Evolutionary conservation across 1,139 yeast genomes (phyloP), one percentile per base, ranked within the genome.

Genomic region (Tardiomyces depauwii): DNA sequence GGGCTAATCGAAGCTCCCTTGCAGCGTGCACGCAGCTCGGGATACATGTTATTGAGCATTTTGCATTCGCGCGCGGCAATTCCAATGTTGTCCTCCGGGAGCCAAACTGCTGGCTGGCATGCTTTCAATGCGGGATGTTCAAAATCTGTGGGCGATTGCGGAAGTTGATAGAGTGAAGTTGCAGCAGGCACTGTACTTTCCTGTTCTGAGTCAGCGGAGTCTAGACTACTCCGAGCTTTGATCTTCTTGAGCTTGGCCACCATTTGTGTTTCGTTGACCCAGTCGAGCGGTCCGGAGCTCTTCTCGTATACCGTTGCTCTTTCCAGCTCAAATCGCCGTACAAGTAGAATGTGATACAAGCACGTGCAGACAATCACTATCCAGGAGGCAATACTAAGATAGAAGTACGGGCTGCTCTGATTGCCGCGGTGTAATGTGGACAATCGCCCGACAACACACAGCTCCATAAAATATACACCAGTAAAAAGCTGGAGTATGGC

Each of bases 381-480:
- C 36, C 36, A 30, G 5, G 36, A 30, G 5, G 36, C 36, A 10
- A 30, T 30, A 11, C 36, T 30, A 4, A 30, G 11, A 10, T 30
- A 30, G 36, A 30, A 30, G 10, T 30, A 30, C 5, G 36, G 36
- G 36, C 36, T 30, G 16, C 16, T 36, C 19, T 36, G 18, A 12
- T n/a, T 36, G 18, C 19, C 39, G 19, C 12, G 19, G 18, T 13
- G 39, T 3, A 36, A 6, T 3, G 19, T n/a, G 3, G 19, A 36
- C 5, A 84, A 82, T 16, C 84, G 64, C 0, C 96, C 96, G 40
- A 85, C 71, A 55, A 88, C 63, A 54, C 89, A 83, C 39, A 82
- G 69, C 55, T 88, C 94, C 58, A 85, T 71, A 55, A 87, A 82
- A 59, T 88, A 87, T 1, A 88, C 62, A 0, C 96, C 96, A 1